Evolutionary conservation across 352 stramenopile species (phyloP).

Genomic region (Globisporangium ultimum): DNA sequence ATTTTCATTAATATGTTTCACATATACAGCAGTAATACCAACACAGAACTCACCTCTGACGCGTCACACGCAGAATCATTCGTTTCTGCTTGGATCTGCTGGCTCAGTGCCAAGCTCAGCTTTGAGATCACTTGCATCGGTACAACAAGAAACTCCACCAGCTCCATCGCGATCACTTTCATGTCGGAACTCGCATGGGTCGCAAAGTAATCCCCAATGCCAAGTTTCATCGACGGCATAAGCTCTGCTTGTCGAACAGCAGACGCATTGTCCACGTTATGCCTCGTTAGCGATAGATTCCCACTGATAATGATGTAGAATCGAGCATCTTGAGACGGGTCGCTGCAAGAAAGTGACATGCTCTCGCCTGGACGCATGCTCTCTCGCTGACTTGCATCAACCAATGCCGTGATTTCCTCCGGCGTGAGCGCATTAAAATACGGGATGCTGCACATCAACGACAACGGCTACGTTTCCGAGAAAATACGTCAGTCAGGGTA

Average conservation of each 20-base stretch:
- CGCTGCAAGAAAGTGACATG: conserved; percentile 22
- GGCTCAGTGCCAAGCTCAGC: conserved; percentile 22
- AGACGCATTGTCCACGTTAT: conserved; percentile 29
- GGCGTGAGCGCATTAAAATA: conserved; percentile 69
- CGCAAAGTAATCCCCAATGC: conserved; percentile 69
- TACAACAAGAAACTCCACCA: conserved; percentile 57
- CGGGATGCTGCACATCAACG: conserved; percentile 70
- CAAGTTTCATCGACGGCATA: conserved; percentile 53
- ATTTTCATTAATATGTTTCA: not conserved
- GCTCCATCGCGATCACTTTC: conserved; percentile 70
- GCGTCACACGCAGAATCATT: conserved; percentile 27
- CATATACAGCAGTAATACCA: not conserved
- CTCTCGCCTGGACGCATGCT: conserved; percentile 51
- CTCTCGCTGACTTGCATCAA: conserved; percentile 36
- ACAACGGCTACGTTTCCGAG: conserved; percentile 34
- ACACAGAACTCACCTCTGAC: conserved; percentile 29
- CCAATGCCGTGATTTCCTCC: conserved; percentile 50
- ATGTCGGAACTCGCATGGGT: conserved; percentile 33
- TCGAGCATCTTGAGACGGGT: conserved; percentile 22
- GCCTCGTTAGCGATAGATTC: conserved; percentile 34
- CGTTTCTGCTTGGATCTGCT: conserved; percentile 42
- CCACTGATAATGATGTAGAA: conserved; percentile 74
- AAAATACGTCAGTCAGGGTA: not conserved
- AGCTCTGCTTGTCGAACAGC: conserved; percentile 49
- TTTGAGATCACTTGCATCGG: conserved; percentile 39